Evolutionary conservation across 306 rosid species (phyloP), one percentile per base, ranked within the genome.

Genomic region (Sophora flavescens): DNA sequence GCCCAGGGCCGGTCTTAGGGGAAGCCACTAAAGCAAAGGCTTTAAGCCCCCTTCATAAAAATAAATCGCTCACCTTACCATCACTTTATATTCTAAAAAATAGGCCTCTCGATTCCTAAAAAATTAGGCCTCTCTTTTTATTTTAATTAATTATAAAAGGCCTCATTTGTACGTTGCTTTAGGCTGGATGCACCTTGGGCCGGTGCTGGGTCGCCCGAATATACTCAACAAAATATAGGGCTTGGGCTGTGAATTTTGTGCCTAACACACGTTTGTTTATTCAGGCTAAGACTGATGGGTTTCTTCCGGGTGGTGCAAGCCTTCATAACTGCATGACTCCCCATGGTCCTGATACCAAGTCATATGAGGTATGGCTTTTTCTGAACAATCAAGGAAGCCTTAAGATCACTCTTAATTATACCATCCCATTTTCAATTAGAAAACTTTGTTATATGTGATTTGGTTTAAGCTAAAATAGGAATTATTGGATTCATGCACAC

Each of bases 271-370:
- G 14, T 3, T 44, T 52, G 56, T 74, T 52, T 72, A 80, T 71
- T 68, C 87, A 95, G 98, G 98, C 97, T 2, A 95, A 95, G 82
- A 92, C 84, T 58, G 98, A 90, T 62, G 97, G 97, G 12, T 95
- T 95, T 81, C 87, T 85, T 42, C 96, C 97, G 0, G 98, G 97
- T 5, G 98, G 97, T 71, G 94, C 97, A 56, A 95, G 98, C 81
- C 98, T 95, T 62, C 98, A 95, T 78, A 90, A 83, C 82, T 95
- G 97, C 78, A 95, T 95, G 98, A 89, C 95, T 68, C 98, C 97
- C n/a, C 98, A 95, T 80, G 98, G 98, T 70, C 98, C 98, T 8
- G 97, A 95, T 76, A 95, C 98, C 8, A 89, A 92, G 74, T 89
- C 96, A 6, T 95, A 86, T 52, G 98, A 94, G 98, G 98, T 92